Evolutionary conservation across 768 basidiomycete species (phyloP).

Genomic region (Trametes elegans): DNA sequence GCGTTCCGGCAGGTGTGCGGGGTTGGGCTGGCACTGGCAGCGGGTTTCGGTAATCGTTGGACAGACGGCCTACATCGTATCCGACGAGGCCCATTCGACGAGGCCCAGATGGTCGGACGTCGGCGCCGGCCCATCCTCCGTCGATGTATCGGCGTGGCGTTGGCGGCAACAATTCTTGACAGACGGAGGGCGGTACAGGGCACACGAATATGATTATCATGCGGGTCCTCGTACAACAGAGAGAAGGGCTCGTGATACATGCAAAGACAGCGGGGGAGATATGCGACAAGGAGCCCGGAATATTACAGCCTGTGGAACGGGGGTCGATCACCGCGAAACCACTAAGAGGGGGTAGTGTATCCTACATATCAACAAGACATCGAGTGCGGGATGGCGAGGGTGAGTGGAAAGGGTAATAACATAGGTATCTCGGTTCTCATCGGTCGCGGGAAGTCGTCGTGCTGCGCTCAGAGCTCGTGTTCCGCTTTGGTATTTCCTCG

Average conservation of each 20-base stretch:
- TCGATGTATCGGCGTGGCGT: background rate
- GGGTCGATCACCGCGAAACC: background rate
- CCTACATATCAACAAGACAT: slow-evolving; percentile 6
- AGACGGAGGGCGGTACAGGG: background rate
- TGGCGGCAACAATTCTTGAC: too few species aligned
- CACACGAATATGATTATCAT: slow-evolving; percentile 2
- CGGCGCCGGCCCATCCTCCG: too few species aligned
- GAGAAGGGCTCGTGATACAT: slow-evolving; percentile 5
- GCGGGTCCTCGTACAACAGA: slow-evolving; percentile 13
- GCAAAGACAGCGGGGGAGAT: background rate
- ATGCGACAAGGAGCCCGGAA: background rate
- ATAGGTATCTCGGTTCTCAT: background rate
- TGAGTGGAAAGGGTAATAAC: background rate
- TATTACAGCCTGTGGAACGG: slow-evolving; percentile 1
- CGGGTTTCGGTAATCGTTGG: too few species aligned
- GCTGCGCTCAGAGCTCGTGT: slow-evolving; percentile 21
- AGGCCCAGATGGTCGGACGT: too few species aligned
- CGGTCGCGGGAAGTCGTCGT: slow-evolving; percentile 15
- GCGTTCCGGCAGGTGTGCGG: too few species aligned
- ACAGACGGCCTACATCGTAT: too few species aligned
- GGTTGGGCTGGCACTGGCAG: too few species aligned
- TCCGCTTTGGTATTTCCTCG: slow-evolving; percentile 18
- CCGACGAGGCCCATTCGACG: too few species aligned
- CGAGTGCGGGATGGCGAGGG: background rate
- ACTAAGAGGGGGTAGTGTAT: slow-evolving; percentile 11